Evolutionary conservation across 2,329 filamentous ascomycete species (phyloP).

Genomic region (Monosporascus sp.): DNA sequence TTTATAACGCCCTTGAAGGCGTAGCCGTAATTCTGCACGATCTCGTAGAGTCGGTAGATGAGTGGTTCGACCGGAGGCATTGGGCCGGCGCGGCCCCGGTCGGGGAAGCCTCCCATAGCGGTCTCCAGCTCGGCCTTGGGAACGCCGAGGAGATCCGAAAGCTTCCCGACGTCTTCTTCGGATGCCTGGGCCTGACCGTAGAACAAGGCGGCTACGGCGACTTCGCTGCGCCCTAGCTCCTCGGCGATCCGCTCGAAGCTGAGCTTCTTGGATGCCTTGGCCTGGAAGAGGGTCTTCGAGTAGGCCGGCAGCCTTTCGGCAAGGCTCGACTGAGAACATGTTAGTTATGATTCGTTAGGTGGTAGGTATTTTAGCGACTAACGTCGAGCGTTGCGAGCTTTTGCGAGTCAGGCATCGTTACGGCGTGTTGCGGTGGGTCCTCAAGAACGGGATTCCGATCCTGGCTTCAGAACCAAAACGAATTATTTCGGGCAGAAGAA

Average conservation of each 20-base stretch:
- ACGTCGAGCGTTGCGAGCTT: slow-evolving; percentile 26
- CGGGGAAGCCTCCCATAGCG: slow-evolving; percentile 69
- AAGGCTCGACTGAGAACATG: slow-evolving; percentile 51
- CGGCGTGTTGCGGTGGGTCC: neutral
- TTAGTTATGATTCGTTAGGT: slow-evolving; percentile 1
- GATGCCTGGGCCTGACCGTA: slow-evolving; percentile 80
- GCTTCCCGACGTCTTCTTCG: slow-evolving; percentile 58
- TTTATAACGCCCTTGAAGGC: slow-evolving; percentile 93
- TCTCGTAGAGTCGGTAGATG: slow-evolving; percentile 88
- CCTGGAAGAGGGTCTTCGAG: slow-evolving; percentile 69
- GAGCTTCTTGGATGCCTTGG: slow-evolving; percentile 70
- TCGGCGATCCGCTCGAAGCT: slow-evolving; percentile 75
- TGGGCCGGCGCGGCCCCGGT: slow-evolving; percentile 71
- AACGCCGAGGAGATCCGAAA: slow-evolving; percentile 61
- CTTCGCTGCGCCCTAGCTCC: slow-evolving; percentile 71
- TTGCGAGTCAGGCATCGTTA: slow-evolving; percentile 17
- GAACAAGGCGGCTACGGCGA: slow-evolving; percentile 82
- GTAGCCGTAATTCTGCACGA: slow-evolving; percentile 95
- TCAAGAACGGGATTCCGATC: too few species aligned
- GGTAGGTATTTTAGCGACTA: slow-evolving; percentile 2
- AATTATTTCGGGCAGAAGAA: too few species aligned
- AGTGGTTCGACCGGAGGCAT: slow-evolving; percentile 83
- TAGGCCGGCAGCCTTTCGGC: slow-evolving; percentile 64
- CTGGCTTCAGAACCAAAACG: too few species aligned
- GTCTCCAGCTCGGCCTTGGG: slow-evolving; percentile 49